Base-by-base conservation (phyloP, 768 basidiomycete genomes). In the Leccinum obscurum region DNA sequence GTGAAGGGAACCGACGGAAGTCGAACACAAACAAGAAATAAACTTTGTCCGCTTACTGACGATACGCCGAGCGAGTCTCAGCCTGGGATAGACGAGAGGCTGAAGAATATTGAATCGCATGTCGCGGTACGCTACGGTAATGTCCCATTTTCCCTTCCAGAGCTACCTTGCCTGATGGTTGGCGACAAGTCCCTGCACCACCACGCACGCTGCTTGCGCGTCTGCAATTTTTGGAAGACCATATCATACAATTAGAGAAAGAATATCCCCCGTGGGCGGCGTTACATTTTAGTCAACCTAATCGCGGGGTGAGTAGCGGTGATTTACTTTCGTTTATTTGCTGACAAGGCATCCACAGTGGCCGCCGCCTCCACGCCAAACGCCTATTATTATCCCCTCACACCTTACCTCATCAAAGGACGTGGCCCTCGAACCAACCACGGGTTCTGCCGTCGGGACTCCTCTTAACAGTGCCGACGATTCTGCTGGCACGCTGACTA, bases 231-330 rank as follows among this genome's bases (percentile, higher is more conserved):
- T 72, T 93, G 1, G 91, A 93, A 70, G 88, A 91, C 39, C 90
- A 92, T 66, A 81, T 93, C 60, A 79, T 89, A 39, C 81, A 80
- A 54, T 77, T 93, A 2, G 91, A 93, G 70, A 89, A 84, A 66
- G 90, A 92, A 55, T 92, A 90, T 66, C 91, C 91, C 3, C 89
- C 91, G 6, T 93, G 91, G 91, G 89, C 91, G 0, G 90, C 91
- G 8, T 75, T 93, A n/a, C 91, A 93, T 68, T 93, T 93, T 70
- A 92, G 89, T 58, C 91, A 93, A 68, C 92, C 92, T 3, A 81
- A 85, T 66, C 84, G 92, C 59, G 89, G 86, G 28, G 92, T 93
- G 75, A 52, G 89, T 81, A 5, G 57, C 17, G 37, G 58, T 57
- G 28, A 41, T n/a, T 39, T 46, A 44, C 13, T 17, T 55, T 28